Conservation (phyloP, 495 filamentous ascomycete genomes). For the Alectoria sarmentosa region DNA sequence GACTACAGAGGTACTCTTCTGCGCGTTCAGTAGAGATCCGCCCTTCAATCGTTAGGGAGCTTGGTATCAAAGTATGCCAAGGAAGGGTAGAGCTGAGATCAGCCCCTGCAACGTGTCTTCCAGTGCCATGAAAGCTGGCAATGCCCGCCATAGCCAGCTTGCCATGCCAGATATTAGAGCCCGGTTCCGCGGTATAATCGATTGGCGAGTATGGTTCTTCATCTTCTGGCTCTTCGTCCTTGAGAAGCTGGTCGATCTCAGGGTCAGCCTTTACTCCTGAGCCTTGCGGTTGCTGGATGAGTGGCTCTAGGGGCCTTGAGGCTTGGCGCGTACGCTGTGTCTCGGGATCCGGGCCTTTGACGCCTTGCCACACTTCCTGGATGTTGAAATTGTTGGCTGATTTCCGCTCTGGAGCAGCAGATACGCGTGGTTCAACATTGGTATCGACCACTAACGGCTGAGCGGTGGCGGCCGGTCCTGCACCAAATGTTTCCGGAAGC, state of each 20-base stretch:
- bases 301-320: conserved; percentile 40
- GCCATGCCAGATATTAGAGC: conserved; percentile 68
- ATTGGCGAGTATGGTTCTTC: conserved; percentile 83
- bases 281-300: conserved; percentile 31
- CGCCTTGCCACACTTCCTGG: conserved; percentile 60
- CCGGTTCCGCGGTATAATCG: conserved; percentile 55
- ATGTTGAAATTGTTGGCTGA: conserved; percentile 57
- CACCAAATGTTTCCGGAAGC: conserved; percentile 27
- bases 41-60: conserved; percentile 66
- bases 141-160: conserved; percentile 68
- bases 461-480: conserved; percentile 26
- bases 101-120: conserved; percentile 75
- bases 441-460: conserved; percentile 45
- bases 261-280: conserved; percentile 59
- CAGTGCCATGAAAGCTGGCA: conserved; percentile 64
- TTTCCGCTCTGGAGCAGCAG: conserved; percentile 33
- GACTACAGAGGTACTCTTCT: conserved; percentile 78
- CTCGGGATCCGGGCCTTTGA: conserved; percentile 47
- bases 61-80: conserved; percentile 65
- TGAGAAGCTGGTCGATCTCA: conserved; percentile 83
- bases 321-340: conserved; percentile 30
- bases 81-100: conserved; percentile 56
- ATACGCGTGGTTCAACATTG: conserved; percentile 28
- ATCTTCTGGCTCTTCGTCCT: conserved; percentile 75
- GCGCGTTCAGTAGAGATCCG: conserved; percentile 74